These are phyloP conservation scores for Hymenoscyphus infarciens DNA, from an alignment of 2,329 filamentous ascomycete species.

Conservation along the genomic window DNA sequence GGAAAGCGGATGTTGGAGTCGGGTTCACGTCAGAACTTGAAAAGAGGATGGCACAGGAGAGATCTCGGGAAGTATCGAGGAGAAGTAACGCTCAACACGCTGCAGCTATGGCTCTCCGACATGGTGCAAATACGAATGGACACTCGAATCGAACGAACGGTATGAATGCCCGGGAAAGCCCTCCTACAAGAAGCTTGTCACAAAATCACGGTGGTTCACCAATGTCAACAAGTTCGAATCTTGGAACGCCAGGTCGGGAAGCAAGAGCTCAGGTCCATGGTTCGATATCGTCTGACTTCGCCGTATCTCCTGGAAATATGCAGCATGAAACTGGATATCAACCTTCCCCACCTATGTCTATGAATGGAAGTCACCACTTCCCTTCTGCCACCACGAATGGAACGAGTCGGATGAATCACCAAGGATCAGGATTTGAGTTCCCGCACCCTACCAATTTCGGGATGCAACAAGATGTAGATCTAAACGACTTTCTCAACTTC, in stretches of 20 bases:
- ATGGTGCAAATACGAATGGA: not conserved
- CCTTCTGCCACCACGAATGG: not conserved
- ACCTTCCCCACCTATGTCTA: not conserved
- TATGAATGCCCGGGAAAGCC: not conserved
- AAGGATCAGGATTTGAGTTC: not conserved
- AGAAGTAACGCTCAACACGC: not conserved
- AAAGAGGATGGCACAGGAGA: not conserved
- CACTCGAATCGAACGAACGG: not conserved
- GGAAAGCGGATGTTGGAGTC: constrained; percentile 68
- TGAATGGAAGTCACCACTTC: not conserved
- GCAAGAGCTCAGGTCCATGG: not conserved
- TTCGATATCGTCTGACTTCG: not conserved
- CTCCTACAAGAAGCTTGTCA: not conserved
- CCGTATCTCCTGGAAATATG: not conserved
- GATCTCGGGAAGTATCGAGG: not conserved
- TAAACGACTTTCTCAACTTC: not conserved
- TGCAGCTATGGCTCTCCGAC: not conserved
- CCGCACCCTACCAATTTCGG: not conserved
- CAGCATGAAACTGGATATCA: not conserved
- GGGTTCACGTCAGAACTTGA: not conserved
- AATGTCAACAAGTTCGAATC: not conserved
- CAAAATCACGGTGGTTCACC: not conserved
- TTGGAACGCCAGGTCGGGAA: not conserved
- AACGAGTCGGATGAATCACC: not conserved
- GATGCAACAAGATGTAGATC: not conserved